A percentile compares a stretch with the other conserved stretches of the same genome.
Evolutionary conservation across 352 stramenopile species (phyloP).

Genomic region (Plasmopara muralis): DNA sequence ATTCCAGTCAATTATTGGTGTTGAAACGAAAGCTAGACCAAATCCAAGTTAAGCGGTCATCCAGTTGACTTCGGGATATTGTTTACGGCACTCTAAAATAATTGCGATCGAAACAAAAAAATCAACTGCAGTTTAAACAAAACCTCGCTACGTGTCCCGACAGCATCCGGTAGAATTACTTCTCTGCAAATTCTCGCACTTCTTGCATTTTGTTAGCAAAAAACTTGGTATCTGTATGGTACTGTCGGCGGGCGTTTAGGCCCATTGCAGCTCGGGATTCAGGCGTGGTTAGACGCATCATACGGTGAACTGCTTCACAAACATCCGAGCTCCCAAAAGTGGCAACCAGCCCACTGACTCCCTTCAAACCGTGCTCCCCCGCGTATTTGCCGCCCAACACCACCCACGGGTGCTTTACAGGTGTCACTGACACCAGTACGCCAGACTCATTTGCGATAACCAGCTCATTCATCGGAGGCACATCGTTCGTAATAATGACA

Average conservation of each 20-base stretch:
- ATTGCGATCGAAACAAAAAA: too few relatives aligned
- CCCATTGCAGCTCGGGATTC: conserved; percentile 26
- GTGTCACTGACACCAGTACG: conserved; percentile 12
- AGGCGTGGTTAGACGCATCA: conserved; percentile 24
- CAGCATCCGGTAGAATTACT: conserved; percentile 3
- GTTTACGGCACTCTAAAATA: too few relatives aligned
- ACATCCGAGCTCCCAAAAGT: conserved; percentile 19
- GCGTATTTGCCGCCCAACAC: conserved; percentile 29
- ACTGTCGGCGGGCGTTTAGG: conserved; percentile 31
- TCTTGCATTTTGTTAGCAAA: conserved; percentile 37
- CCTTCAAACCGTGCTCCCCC: conserved; percentile 16
- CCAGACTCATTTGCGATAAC: conserved; percentile 22
- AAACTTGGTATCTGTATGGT: conserved; percentile 43
- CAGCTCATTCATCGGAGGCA: conserved; percentile 66
- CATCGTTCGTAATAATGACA: conserved; percentile 44
- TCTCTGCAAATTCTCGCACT: conserved; percentile 21
- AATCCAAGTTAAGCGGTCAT: too few relatives aligned
- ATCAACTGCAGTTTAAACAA: too few relatives aligned
- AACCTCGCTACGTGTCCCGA: not conserved
- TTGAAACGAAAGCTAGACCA: too few relatives aligned
- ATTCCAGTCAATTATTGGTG: too few relatives aligned
- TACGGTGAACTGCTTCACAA: conserved; percentile 15
- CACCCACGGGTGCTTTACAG: conserved; percentile 18
- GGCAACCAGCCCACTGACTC: conserved; percentile 20
- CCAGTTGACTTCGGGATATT: too few relatives aligned